Evolutionary conservation across 495 filamentous ascomycete species (phyloP), one percentile per base, ranked within the genome.

Genomic region (Baudoinia panamericana): DNA sequence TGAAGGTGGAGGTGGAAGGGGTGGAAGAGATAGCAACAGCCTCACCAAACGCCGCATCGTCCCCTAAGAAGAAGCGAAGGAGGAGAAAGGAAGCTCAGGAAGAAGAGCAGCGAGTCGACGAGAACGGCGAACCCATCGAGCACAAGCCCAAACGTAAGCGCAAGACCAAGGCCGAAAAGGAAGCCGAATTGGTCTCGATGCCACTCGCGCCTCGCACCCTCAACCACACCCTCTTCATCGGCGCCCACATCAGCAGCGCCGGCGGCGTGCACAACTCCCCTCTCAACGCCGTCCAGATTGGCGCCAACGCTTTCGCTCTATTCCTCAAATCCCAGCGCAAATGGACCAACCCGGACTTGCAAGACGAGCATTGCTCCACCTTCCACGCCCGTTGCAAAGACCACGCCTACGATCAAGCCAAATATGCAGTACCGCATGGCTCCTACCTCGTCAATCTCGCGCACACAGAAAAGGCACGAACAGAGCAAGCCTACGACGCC

Each of bases 371-470:
- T 25, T 59, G 65, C 33, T 67, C 76, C 23, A 65, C 73, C 13
- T 97, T 94, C 64, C 67, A 64, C 40, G 61, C 66, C 19, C 61
- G 73, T 21, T 84, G 80, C 48, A 61, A 65, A 25, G 66, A 81
- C 47, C 75, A 93, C 53, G 62, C 67, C 21, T 93, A 88, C 57
- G 75, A 92, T 53, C 70, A 75, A 11, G 59, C 60, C 31, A 66
- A 66, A 69, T 73, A 55, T 51, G 57, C 60, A 36, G 45, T 97
- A 2, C 90, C 90, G 0, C 90, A 97, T 56, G 90, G 88, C 30
- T 93, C 84, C 2, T 97, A 97, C 57, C 76, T 97, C 10, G 83
- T 97, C 49, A 97, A 97, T 56, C 77, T 96, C 20, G 90, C 90
- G 1, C 82, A 93, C 54, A 64, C 71, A 12, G 85, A 94, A 51